Evolutionary conservation across 179 eudicot genomes (phyloP).

Genomic region (Nepenthes alata): DNA sequence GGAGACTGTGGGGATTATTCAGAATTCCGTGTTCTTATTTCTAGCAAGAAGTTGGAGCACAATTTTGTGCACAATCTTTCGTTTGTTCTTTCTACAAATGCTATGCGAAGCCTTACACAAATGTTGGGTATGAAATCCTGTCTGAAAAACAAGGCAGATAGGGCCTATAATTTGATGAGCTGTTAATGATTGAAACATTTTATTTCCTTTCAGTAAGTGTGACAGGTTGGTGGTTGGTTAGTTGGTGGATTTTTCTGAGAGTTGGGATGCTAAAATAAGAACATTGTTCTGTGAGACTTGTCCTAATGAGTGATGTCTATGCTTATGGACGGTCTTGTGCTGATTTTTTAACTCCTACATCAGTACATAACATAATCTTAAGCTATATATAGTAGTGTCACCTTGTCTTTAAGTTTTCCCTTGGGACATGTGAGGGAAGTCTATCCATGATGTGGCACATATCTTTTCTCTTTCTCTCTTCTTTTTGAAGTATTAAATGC

Average conservation of each 20-base stretch:
- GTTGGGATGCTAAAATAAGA: not conserved
- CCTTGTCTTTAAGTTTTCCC: slow-evolving; percentile 13
- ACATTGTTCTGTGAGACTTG: not conserved
- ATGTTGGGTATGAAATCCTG: too few relatives aligned
- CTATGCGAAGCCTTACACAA: too few relatives aligned
- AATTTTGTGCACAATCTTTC: too few relatives aligned
- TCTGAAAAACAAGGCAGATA: too few relatives aligned
- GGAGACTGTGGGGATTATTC: too few relatives aligned
- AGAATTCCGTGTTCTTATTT: too few relatives aligned
- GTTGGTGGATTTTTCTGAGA: too few relatives aligned
- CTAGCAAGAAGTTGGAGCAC: too few relatives aligned
- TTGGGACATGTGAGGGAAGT: slow-evolving; percentile 2
- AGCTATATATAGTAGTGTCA: slow-evolving; percentile 8
- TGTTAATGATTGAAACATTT: slow-evolving; percentile 6
- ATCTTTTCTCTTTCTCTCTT: not conserved
- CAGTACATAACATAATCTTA: not conserved
- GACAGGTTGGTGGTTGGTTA: too few relatives aligned
- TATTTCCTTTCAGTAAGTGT: too few relatives aligned
- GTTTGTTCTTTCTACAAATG: too few relatives aligned
- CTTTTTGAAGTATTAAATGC: not conserved
- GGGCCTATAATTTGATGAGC: not conserved
- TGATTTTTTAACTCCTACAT: slow-evolving; percentile 5
- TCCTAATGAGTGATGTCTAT: not conserved
- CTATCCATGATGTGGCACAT: slow-evolving; percentile 10
- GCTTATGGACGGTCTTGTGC: slow-evolving; percentile 41